phyloP scores from a whole-genome alignment of 2,329 filamentous ascomycete species.

The Calonectria crousiana region DNA sequence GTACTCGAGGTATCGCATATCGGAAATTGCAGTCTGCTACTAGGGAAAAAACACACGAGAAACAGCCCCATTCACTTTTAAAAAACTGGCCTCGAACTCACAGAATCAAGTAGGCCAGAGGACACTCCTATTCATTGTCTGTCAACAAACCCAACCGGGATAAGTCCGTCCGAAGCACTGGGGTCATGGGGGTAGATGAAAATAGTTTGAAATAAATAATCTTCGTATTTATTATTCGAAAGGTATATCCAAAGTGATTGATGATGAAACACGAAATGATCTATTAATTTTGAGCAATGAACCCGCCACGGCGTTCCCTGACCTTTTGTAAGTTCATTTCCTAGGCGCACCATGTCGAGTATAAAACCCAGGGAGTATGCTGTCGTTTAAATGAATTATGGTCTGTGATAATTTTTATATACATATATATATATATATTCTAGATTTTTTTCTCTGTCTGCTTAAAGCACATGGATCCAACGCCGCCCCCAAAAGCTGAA shows the following conservation, averaged over 20 bases:
- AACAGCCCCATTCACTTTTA: background rate
- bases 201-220: background rate
- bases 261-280: background rate
- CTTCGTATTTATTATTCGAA: background rate
- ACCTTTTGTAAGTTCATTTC: background rate
- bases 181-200: background rate
- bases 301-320: background rate
- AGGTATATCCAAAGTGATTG: background rate
- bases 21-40: background rate
- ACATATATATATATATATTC: too few species aligned
- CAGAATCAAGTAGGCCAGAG: background rate
- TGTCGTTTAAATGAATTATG: background rate
- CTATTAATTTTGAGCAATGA: background rate
- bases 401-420: background rate
- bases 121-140: background rate
- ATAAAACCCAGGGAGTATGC: rapidly evolving
- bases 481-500: background rate
- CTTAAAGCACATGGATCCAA: background rate
- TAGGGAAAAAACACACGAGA: background rate
- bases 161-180: background rate
- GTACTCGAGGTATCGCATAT: background rate
- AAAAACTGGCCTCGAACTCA: background rate
- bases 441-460: too few species aligned
- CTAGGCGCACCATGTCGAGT: background rate
- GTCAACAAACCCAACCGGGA: background rate